Conservation (phyloP, 106 monocot species). For the Apostasia ramifera region DNA sequence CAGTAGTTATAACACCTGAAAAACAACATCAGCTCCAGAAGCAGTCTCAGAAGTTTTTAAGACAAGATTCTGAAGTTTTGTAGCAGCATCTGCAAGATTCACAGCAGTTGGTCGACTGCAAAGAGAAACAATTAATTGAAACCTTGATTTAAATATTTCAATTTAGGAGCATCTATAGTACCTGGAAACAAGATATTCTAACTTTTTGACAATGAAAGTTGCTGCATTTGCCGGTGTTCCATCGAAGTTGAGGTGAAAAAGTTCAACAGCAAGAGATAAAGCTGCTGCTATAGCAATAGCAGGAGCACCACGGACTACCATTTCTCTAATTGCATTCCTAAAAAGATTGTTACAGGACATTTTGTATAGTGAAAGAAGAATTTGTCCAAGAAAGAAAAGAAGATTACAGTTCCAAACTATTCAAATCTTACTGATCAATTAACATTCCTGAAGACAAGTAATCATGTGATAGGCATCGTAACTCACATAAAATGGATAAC, state of each 20-base stretch:
- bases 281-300: conserved; percentile 97
- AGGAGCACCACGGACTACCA: conserved; percentile 96
- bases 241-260: conserved; percentile 44
- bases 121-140: neutral
- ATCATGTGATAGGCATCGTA: too few species aligned
- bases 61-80: conserved; percentile 63
- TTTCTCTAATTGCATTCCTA: conserved; percentile 93
- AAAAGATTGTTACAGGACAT: neutral
- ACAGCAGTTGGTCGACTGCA: conserved; percentile 96
- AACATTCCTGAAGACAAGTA: too few species aligned
- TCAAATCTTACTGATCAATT: too few species aligned
- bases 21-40: conserved; percentile 47
- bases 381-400: neutral
- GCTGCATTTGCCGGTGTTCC: conserved; percentile 71
- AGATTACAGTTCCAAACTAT: neutral
- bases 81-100: conserved; percentile 89
- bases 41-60: conserved; percentile 41
- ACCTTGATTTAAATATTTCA: neutral
- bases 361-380: neutral
- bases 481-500: too few species aligned
- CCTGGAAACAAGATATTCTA: conserved; percentile 95
- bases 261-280: conserved; percentile 84
- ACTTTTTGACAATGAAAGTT: conserved; percentile 57
- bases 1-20: conserved; percentile 46
- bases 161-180: conserved; percentile 7